Base-by-base conservation (phyloP, 148 eudicot species). In the Amaranthus hypochondriacus region DNA sequence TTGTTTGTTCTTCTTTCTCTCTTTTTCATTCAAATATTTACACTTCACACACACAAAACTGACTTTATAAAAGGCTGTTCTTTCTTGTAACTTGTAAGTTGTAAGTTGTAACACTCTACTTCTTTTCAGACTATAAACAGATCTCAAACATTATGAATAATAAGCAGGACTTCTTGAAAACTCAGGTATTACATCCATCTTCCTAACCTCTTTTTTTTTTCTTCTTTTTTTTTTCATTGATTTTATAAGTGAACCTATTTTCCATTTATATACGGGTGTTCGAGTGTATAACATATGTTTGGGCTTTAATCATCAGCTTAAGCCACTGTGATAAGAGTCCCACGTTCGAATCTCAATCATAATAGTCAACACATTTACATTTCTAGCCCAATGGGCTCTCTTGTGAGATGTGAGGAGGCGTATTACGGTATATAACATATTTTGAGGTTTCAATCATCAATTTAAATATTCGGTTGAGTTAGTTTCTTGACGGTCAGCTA, bases 101-200 rank as follows among this genome's bases (percentile, higher is more conserved):
- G 18, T 18, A 18, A 18, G 39, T 62, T 62, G 2, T 2, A 44
- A 56, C 2, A 3, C 48, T 9, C 18, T 6, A 50, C 80, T 79
- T 46, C 56, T 43, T 74, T 57, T 47, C 18, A 63, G 2, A 8
- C 4, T 9, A 13, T 6, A 5, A 42, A 70, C 48, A 5, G 0
- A 7, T n/a, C 10, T 5, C 53, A 8, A 0, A 18, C 56, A 73
- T 43, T 46, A 80, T 80, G 82, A 75, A 48, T 60, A 80, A 80
- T 60, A 80, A 80, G 64, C 82, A 80, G 28, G 82, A 80, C 51
- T 6, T 66, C 54, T 62, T 80, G 9, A 80, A 75, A 57, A 53
- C 82, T 4, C 82, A 80, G 82, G 82, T 80, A 57, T 4, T 58
- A 42, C 6, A 62, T 61, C 49, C 5, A 13, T 5, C 3, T 9